These are phyloP conservation scores for Metschnikowia reukaufii DNA, from an alignment of 805 yeast species.

Conservation along the genomic window DNA sequence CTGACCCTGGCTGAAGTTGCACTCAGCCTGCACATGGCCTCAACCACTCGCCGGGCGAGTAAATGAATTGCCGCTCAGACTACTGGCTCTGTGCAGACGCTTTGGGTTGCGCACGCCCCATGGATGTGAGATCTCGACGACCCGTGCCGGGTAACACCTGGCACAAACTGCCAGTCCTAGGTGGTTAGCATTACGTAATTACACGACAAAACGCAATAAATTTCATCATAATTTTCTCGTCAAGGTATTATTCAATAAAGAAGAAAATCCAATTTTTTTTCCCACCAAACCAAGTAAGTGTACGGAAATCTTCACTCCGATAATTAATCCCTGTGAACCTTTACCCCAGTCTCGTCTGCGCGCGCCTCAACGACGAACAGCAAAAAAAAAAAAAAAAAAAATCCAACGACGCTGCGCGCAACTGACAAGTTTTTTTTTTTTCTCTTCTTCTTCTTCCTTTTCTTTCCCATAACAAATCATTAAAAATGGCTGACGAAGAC, in stretches of 20 bases:
- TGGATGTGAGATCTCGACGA: conserved; percentile 2
- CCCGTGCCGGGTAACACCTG: conserved; percentile 9
- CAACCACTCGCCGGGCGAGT: conserved; percentile 5
- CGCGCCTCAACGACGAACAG: conserved; percentile 9
- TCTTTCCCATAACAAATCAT: conserved; percentile 19
- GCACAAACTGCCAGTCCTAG: too few relatives aligned
- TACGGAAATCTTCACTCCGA: background rate
- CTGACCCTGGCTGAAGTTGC: background rate
- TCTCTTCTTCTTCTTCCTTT: conserved; percentile 23
- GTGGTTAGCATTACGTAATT: background rate
- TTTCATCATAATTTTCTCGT: too few relatives aligned
- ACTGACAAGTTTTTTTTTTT: conserved; percentile 19
- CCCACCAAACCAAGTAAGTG: background rate
- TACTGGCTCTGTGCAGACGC: conserved; percentile 1
- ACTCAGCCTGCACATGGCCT: conserved; percentile 1
- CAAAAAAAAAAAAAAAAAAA: conserved; percentile 11
- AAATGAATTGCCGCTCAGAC: background rate
- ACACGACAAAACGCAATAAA: background rate
- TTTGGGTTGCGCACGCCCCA: conserved; percentile 2
- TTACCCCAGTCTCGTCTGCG: conserved; percentile 12
- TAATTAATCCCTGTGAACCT: background rate
- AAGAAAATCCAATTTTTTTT: too few relatives aligned
- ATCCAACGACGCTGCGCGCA: conserved; percentile 20
- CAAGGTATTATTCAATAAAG: too few relatives aligned
- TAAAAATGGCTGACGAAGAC: conserved; percentile 43